These are phyloP conservation scores for Monosporozyma yasuniensis DNA, from an alignment of 805 yeast genomes.

Conservation along the genomic window DNA sequence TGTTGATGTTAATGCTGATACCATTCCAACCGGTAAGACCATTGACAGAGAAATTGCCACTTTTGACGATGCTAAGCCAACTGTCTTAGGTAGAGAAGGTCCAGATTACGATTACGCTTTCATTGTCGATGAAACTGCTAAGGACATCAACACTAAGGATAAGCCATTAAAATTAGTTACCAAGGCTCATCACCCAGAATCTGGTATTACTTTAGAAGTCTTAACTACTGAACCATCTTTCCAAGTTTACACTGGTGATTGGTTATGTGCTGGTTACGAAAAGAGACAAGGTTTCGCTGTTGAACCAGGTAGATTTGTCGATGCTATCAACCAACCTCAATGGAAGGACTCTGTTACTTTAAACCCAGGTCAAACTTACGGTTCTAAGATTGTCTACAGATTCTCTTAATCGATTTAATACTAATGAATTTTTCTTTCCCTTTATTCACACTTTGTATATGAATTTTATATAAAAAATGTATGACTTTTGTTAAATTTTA, in stretches of 20 bases:
- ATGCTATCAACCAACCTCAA: slow-evolving; percentile 40
- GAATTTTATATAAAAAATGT: background rate
- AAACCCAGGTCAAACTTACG: slow-evolving; percentile 44
- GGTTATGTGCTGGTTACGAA: slow-evolving; percentile 32
- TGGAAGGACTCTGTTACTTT: slow-evolving; percentile 44
- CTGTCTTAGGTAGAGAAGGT: slow-evolving; percentile 24
- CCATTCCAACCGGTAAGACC: slow-evolving; percentile 41
- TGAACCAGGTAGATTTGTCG: slow-evolving; percentile 51
- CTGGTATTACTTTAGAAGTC: slow-evolving; percentile 36
- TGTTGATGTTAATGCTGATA: slow-evolving; percentile 35
- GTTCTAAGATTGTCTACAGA: slow-evolving; percentile 33
- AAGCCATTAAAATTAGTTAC: slow-evolving; percentile 31
- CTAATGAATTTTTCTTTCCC: background rate
- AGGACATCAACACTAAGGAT: slow-evolving; percentile 30
- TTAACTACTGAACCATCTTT: slow-evolving; percentile 56
- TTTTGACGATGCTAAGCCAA: slow-evolving; percentile 17
- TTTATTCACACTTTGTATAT: background rate
- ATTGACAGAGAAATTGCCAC: slow-evolving; percentile 21
- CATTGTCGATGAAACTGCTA: slow-evolving; percentile 29
- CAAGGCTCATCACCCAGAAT: slow-evolving; percentile 38
- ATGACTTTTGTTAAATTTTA: background rate
- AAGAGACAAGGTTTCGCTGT: slow-evolving; percentile 48
- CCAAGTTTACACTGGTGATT: slow-evolving; percentile 58
- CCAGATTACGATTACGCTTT: slow-evolving; percentile 41
- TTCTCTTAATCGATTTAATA: slow-evolving; percentile 9